phyloP scores from a whole-genome alignment of 441 rosid species.

The Pelargonium citronellum region DNA sequence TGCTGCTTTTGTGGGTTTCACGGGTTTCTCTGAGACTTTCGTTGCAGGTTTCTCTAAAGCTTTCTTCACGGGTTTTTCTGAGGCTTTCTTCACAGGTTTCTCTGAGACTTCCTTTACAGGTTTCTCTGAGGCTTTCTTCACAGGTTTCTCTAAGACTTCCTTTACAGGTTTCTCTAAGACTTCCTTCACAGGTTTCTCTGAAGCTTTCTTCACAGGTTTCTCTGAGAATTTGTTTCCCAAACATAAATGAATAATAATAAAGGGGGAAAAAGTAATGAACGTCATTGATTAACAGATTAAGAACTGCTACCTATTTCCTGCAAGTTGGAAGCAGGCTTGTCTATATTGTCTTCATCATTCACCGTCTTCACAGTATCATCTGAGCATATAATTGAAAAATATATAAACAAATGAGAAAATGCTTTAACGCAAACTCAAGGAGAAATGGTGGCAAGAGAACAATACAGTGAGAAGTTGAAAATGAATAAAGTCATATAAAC shows the following conservation, averaged over 20 bases:
- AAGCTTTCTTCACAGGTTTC: neutral
- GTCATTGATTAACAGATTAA: neutral
- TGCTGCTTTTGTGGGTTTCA: constrained; percentile 40
- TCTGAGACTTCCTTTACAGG: neutral
- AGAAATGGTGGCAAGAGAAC: neutral
- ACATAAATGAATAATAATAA: constrained; percentile 22
- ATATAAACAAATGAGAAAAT: constrained; percentile 1
- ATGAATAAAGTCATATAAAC: constrained; percentile 31
- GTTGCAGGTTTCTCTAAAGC: neutral
- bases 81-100: neutral
- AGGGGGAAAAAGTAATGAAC: constrained; percentile 6
- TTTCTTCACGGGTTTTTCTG: neutral
- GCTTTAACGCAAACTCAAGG: constrained; percentile 11
- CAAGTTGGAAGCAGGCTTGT: constrained; percentile 29
- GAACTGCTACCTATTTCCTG: constrained; percentile 30
- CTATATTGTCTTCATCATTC: constrained; percentile 27
- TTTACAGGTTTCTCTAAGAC: neutral
- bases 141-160: neutral
- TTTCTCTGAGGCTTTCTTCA: neutral
- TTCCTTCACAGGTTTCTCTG: constrained; percentile 3
- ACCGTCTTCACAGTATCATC: constrained; percentile 33
- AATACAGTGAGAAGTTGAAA: neutral
- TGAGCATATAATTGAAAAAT: constrained; percentile 21
- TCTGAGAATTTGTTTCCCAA: constrained; percentile 9
- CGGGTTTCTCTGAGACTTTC: constrained; percentile 34